These are phyloP conservation scores for Myxozyma melibiosi DNA, from an alignment of 805 yeast genomes.

Conservation along the genomic window DNA sequence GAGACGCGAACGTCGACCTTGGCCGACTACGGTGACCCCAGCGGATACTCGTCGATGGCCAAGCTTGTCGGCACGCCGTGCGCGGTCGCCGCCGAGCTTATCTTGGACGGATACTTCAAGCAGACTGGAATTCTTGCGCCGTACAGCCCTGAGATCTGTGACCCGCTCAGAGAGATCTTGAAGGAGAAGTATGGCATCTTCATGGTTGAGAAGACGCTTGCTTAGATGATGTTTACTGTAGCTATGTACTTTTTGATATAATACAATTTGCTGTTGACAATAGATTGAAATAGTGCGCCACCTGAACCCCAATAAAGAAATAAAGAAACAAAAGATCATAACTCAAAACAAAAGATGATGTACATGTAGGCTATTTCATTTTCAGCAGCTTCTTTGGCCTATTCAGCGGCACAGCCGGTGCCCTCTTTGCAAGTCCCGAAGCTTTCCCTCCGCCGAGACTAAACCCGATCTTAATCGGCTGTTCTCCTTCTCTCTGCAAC, in stretches of 20 bases:
- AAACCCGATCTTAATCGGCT: slow-evolving; percentile 27
- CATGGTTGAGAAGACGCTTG: slow-evolving; percentile 82
- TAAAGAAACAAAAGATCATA: neutral
- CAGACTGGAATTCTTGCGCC: slow-evolving; percentile 91
- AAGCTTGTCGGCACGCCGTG: slow-evolving; percentile 98
- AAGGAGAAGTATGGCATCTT: slow-evolving; percentile 87
- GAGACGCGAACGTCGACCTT: slow-evolving; percentile 95
- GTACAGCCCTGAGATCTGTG: slow-evolving; percentile 83
- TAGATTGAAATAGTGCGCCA: neutral
- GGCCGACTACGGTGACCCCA: slow-evolving; percentile 86
- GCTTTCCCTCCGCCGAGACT: slow-evolving; percentile 14
- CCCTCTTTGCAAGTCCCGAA: slow-evolving; percentile 10
- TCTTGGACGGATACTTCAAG: slow-evolving; percentile 72
- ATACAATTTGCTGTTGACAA: neutral
- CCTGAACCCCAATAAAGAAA: neutral
- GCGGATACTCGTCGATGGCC: slow-evolving; percentile 98
- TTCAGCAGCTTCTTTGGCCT: slow-evolving; percentile 18
- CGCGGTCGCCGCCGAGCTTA: slow-evolving; percentile 89
- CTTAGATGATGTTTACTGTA: slow-evolving; percentile 23
- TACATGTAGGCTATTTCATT: neutral
- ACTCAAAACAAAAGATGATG: neutral
- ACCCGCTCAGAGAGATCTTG: slow-evolving; percentile 87
- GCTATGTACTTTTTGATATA: neutral
- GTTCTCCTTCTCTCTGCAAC: slow-evolving; percentile 18
- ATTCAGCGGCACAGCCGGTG: slow-evolving; percentile 5